Evolutionary conservation across 2,329 filamentous ascomycete genomes (phyloP), one percentile per base, ranked within the genome.

Genomic region (Aspergillus tanneri): DNA sequence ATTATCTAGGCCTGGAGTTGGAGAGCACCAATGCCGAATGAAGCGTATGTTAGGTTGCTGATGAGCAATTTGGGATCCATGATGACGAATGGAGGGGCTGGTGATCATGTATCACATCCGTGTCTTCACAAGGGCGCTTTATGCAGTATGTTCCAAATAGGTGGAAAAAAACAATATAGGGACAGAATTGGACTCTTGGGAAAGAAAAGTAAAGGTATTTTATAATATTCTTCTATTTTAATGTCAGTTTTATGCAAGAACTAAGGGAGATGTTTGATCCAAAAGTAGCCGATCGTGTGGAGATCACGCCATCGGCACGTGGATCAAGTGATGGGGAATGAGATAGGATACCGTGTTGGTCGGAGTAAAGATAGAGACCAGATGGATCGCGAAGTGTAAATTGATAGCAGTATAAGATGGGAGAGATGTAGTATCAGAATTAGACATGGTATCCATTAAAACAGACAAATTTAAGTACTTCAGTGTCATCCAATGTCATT

Each of bases 21-120:
- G 28, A 32, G 12, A 7, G 16, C 16, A 4, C 5, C n/a, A n/a
- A n/a, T n/a, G n/a, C n/a, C n/a, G n/a, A n/a, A 18, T 7, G 30
- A 19, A 8, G 5, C 19, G 14, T 18, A 34, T n/a, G 30, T 32
- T 14, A 21, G 36, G 39, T 32, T 36, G 45, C 23, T 27, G 49
- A 60, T 60, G 57, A 58, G 57, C 55, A 58, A 58, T 54, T 22
- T 22, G 39, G 52, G 28, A 34, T 34, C 51, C 48, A 35, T 46
- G 50, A 60, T 60, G 56, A 41, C 52, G 57, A 55, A 43, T 53
- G 49, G 14, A 27, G 30, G 14, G n/a, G 36, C 18, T 39, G 34
- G 42, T 32, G 37, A 40, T 40, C 37, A 25, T 21, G 35, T 16
- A 40, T 40, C 37, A 21, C 27, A 12, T 24, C 7, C 18, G 21